Base-by-base conservation (phyloP, 371 early-diverging fungal species). In the Circinella umbellata region DNA sequence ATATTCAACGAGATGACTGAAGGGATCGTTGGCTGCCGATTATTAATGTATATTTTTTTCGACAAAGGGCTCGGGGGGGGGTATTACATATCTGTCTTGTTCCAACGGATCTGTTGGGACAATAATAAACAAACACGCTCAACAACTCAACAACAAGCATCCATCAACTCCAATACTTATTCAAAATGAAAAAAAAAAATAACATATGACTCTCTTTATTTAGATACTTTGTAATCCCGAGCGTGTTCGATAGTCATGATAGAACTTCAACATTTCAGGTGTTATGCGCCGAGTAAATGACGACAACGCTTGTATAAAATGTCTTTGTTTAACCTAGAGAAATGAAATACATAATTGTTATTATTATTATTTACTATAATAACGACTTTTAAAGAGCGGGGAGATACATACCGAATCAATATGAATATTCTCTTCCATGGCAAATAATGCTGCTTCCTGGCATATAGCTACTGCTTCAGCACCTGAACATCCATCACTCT, bases 391-490 rank as follows among this genome's bases (percentile, higher is more conserved):
- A n/a, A 46, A 59, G n/a, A 59, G 64, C 46, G 18, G 11, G 53
- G 63, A 67, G 18, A 47, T 66, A 62, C 39, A 3, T 80, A 86
- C 90, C 55, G 81, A 76, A 15, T 81, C 71, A 10, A 88, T 88
- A 47, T 91, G 78, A 27, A 92, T 71, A 73, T 94, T 86, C 69
- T 95, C 95, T 70, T 94, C 92, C 93, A 99, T 93, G 1, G 98
- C 98, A 69, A 77, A 72, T 73, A 98, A 79, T 8, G 95, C 98
- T 0, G 98, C 97, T 61, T 96, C 96, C 80, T 98, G 98, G 71
- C 98, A 97, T 34, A 99, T 79, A 0, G 95, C 86, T 3, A 97
- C 96, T 9, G 94, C 88, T 78, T 99, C 99, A 4, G 99, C 99
- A 48, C 98, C 99, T 27, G 97, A 96, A 69, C 91, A 96, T 14